A percentile compares a stretch with the other conserved stretches of the same genome.
Conservation (phyloP, 306 rosid genomes). For the Castanospermum australe region DNA sequence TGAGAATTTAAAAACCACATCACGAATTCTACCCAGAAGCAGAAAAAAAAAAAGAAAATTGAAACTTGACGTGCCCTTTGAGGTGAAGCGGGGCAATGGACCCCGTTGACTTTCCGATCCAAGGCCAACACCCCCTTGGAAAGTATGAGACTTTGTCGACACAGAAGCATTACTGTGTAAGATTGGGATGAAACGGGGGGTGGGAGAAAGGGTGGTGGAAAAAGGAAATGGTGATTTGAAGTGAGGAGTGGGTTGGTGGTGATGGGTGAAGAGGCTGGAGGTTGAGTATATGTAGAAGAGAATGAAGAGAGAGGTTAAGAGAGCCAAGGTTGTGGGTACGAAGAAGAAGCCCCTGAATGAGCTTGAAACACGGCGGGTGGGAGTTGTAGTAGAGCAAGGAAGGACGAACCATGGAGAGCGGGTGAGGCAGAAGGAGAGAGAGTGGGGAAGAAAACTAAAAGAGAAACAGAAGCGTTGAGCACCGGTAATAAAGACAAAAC, state of each 20-base stretch:
- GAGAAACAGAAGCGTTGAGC: not conserved
- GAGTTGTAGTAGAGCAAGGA: conserved; percentile 31
- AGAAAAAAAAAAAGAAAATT: not conserved
- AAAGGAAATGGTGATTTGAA: conserved; percentile 3
- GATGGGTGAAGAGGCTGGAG: conserved; percentile 43
- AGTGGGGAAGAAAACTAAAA: not conserved
- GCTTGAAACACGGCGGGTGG: conserved; percentile 25
- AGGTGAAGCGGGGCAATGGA: conserved; percentile 7
- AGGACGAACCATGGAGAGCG: conserved; percentile 38
- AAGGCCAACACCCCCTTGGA: not conserved
- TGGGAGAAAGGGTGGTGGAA: not conserved
- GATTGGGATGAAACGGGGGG: not conserved
- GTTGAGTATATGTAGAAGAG: conserved; percentile 55
- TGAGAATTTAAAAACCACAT: not conserved
- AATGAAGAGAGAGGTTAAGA: conserved; percentile 43
- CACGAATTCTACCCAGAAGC: not conserved
- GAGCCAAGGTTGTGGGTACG: conserved; percentile 58
- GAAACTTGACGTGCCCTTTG: conserved; percentile 38
- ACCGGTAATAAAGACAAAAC: not conserved
- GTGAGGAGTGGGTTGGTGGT: conserved; percentile 20
- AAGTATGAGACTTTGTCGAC: conserved; percentile 3
- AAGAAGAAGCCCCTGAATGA: conserved; percentile 40
- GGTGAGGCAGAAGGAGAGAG: not conserved
- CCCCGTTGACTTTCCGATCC: conserved; percentile 39
- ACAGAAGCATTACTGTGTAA: conserved; percentile 19